Evolutionary conservation across 768 basidiomycete species (phyloP).

Genomic region (Rhodotorula babjevae): DNA sequence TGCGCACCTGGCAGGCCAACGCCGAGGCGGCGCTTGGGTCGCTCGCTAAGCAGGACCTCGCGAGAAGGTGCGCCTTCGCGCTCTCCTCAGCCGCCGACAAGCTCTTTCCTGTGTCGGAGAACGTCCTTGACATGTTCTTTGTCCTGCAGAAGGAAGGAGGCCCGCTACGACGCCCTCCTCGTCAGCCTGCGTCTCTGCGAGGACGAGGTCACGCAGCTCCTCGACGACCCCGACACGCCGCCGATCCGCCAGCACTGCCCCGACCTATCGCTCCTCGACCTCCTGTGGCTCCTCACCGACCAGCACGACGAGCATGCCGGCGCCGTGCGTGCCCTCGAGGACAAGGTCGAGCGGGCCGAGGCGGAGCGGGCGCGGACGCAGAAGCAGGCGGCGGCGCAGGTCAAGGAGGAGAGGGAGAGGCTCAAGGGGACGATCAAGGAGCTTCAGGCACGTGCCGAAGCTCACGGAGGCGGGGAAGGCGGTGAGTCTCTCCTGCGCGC

Average conservation of each 20-base stretch:
- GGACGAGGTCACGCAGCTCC: constrained; percentile 8
- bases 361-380: not conserved
- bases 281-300: constrained; percentile 22
- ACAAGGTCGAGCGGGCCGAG: not conserved
- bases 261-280: constrained; percentile 1
- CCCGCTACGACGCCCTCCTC: constrained; percentile 7
- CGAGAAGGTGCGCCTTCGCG: too few species aligned
- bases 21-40: too few species aligned
- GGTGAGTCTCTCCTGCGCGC: not conserved
- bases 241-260: not conserved
- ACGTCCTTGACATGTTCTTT: too few species aligned
- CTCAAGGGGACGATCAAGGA: not conserved
- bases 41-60: too few species aligned
- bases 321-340: not conserved
- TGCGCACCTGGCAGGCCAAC: too few species aligned
- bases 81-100: too few species aligned
- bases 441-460: not conserved
- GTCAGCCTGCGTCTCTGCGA: constrained; percentile 10
- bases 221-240: not conserved
- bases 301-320: not conserved
- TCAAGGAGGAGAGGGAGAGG: not conserved
- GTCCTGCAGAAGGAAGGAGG: not conserved
- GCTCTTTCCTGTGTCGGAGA: too few species aligned
- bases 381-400: not conserved
- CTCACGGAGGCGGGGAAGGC: not conserved